Evolutionary conservation across 768 basidiomycete species (phyloP).

Genomic region (Mycena metata): DNA sequence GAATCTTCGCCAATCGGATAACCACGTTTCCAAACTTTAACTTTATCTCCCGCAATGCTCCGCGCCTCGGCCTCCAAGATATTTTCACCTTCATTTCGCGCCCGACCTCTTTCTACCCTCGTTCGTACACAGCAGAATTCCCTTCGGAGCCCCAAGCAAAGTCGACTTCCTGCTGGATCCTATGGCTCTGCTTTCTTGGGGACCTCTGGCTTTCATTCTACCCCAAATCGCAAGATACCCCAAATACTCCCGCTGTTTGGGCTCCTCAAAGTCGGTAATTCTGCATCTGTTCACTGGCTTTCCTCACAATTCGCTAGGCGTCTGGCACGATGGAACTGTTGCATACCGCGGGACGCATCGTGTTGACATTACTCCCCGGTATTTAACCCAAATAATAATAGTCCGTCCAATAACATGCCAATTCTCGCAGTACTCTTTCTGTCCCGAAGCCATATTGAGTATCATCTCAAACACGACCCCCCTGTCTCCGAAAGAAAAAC

Average conservation of each 20-base stretch:
- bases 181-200: constrained; percentile 1
- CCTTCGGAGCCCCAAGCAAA: constrained; percentile 8
- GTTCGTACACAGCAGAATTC: constrained; percentile 14
- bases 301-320: constrained; percentile 59
- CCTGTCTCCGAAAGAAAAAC: constrained; percentile 68
- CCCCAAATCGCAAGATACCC: constrained; percentile 46
- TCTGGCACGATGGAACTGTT: constrained; percentile 81
- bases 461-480: constrained; percentile 63
- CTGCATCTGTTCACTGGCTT: neutral
- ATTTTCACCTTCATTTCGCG: constrained; percentile 21
- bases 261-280: constrained; percentile 63
- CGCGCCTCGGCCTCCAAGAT: constrained; percentile 55
- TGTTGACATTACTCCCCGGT: constrained; percentile 84
- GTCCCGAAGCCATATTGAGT: constrained; percentile 63
- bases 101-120: constrained; percentile 37
- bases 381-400: too few species aligned
- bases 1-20: too few species aligned
- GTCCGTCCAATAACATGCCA: too few species aligned
- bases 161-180: constrained; percentile 32
- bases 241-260: constrained; percentile 70
- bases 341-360: constrained; percentile 77
- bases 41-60: too few species aligned
- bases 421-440: constrained; percentile 61
- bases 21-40: too few species aligned
- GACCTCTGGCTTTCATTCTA: constrained; percentile 56